Base-by-base conservation (phyloP, 2,329 filamentous ascomycete species). In the Penicillium oxalicum region DNA sequence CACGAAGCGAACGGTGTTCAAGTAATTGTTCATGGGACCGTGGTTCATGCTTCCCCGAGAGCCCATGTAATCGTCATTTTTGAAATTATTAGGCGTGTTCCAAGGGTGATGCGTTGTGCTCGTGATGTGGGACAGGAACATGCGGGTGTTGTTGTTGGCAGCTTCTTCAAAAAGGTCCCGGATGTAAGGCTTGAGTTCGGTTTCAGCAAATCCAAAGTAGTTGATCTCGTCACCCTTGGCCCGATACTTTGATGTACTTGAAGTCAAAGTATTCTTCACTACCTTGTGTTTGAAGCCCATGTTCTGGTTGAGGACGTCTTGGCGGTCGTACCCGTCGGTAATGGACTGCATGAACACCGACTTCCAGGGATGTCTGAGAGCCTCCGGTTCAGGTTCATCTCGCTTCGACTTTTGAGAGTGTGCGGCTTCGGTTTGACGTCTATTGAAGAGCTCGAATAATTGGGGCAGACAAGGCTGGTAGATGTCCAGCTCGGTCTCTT, bases 201-300 rank as follows among this genome's bases (percentile, higher is more conserved):
- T 61, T 51, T 75, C 73, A 4, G 71, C 61, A 47, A 59, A 68
- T 39, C 72, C 73, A 48, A 75, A 75, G 49, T 75, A 76, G 50
- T 75, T 75, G 46, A 67, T 56, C 39, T 68, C 64, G 12, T 58
- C 40, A n/a, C 66, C 61, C 38, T 63, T 59, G 5, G 65, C 65
- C 7, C 40, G 54, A 34, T 59, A 73, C 46, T 67, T 66, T 2
- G 67, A 63, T 0, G 49, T 44, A 3, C 56, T 49, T 12, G 63
- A 51, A 13, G 56, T 50, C 2, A 72, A 40, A 6, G 53, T 61
- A 9, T 60, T 60, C 48, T 59, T 64, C 24, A 58, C 62, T 9
- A 67, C 59, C 13, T 53, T 59, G 24, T 59, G 50, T 4, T 58
- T 52, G 43, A 66, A 73, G 26, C 66, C 70, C 49, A 66, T 76